Base-by-base conservation (phyloP, 1,139 yeast genomes). In the Hyphopichia pseudoburtonii region DNA sequence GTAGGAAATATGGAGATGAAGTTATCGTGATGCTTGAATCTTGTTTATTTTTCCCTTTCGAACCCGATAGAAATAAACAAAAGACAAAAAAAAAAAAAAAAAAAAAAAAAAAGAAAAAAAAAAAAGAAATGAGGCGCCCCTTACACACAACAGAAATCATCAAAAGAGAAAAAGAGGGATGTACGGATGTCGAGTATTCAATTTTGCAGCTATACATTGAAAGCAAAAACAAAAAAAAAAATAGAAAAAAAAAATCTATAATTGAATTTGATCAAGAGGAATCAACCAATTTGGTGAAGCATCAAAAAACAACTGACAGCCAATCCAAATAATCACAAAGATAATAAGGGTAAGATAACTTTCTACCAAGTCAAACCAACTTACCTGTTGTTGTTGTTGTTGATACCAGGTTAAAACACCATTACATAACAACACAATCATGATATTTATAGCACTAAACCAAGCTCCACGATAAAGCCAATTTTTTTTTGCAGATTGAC, bases 391-490 rank as follows among this genome's bases (percentile, higher is more conserved):
- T 45, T 41, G 16, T 37, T 30, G n/a, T n/a, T n/a, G n/a, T n/a
- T n/a, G n/a, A n/a, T n/a, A n/a, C n/a, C n/a, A n/a, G n/a, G n/a
- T n/a, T n/a, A n/a, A n/a, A 10, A 45, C 29, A 6, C 55, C 54
- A 33, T 45, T 50, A 5, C 44, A 27, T 7, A 47, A 10, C 4
- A 50, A 41, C 14, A 52, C 45, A 5, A 41, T 14, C 6, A 34
- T 18, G 14, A 51, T 41, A 35, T 43, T 50, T n/a, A 40, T 27
- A 7, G 43, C 39, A 4, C 48, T 38, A 17, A 44, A 37, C 28
- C 39, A 39, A 21, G 44, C 34, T 6, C 37, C 28, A 19, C 19
- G 18, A 30, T 29, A 41, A 32, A 22, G 28, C 35, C 18, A 31
- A 16, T 17, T 23, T n/a, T 11, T 35, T 15, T 32, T 35, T 16